A percentile compares a stretch with the other conserved stretches of the same genome.
Evolutionary conservation across 192 early-diverging fungal genomes (phyloP).

Genomic region (Mortierella antarctica): DNA sequence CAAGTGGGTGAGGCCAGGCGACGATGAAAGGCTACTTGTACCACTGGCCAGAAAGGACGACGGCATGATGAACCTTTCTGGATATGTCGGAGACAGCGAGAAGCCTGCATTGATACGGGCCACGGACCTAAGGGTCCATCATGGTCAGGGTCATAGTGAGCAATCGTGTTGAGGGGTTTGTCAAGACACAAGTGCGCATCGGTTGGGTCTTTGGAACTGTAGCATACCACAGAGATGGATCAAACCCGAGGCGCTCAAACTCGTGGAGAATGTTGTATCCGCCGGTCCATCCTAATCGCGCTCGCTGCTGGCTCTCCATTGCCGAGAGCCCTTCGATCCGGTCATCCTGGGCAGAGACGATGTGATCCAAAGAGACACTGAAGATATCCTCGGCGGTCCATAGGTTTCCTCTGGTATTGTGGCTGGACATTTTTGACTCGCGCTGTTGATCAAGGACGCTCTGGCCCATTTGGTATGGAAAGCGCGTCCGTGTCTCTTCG

Average conservation of each 20-base stretch:
- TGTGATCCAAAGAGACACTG: background rate
- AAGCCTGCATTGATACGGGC: conserved; percentile 45
- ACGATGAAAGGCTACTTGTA: background rate
- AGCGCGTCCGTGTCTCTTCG: conserved; percentile 8
- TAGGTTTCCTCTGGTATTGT: background rate
- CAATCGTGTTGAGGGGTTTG: background rate
- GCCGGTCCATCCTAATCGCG: conserved; percentile 48
- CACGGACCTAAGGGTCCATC: conserved; percentile 31
- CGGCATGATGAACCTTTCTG: conserved; percentile 54
- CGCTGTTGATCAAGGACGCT: background rate
- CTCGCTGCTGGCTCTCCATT: background rate
- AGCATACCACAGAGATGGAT: conserved; percentile 37
- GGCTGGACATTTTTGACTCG: background rate
- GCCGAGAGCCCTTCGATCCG: background rate
- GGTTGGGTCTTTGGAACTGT: background rate
- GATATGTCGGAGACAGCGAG: conserved; percentile 54
- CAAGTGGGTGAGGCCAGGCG: background rate
- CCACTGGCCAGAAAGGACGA: conserved; percentile 13
- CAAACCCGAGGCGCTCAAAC: conserved; percentile 42
- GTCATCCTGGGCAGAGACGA: background rate
- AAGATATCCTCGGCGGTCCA: conserved; percentile 45
- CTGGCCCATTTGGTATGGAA: conserved; percentile 21
- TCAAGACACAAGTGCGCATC: background rate
- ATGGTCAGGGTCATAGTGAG: background rate
- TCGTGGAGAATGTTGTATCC: conserved; percentile 50